A percentile compares a stretch with the other conserved stretches of the same genome.
Evolutionary conservation across 2,329 filamentous ascomycete species (phyloP).

Genomic region (Erysiphe pulchra): DNA sequence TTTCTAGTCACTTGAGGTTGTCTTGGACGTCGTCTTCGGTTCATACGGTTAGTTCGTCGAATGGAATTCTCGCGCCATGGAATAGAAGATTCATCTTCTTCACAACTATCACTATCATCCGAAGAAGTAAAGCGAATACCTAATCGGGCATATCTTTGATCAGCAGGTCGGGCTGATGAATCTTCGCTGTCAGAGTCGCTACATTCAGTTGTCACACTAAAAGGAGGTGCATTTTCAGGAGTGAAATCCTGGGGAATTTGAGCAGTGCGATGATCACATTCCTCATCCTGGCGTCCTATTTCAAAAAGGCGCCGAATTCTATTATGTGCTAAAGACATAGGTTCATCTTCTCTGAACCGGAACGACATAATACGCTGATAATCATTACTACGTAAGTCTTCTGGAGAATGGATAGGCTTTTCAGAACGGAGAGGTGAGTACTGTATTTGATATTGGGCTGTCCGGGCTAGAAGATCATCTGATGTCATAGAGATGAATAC

Average conservation of each 20-base stretch:
- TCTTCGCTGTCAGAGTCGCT: slow-evolving; percentile 30
- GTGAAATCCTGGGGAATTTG: slow-evolving; percentile 32
- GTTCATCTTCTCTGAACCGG: slow-evolving; percentile 25
- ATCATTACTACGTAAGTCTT: slow-evolving; percentile 10
- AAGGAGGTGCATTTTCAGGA: slow-evolving; percentile 18
- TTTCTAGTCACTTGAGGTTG: slow-evolving; percentile 12
- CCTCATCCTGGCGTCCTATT: slow-evolving; percentile 15
- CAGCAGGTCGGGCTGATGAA: slow-evolving; percentile 16
- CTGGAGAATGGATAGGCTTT: slow-evolving; percentile 2
- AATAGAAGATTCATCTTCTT: slow-evolving; percentile 3
- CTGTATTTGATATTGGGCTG: slow-evolving; percentile 49
- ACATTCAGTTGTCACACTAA: slow-evolving; percentile 31
- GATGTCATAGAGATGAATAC: slow-evolving; percentile 74
- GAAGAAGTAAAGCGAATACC: slow-evolving; percentile 20
- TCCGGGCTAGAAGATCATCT: slow-evolving; percentile 47
- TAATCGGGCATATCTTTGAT: slow-evolving; percentile 16
- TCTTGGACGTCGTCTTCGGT: slow-evolving; percentile 2
- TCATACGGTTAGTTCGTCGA: slow-evolving; percentile 1
- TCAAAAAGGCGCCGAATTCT: slow-evolving; percentile 21
- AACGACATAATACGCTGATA: slow-evolving; percentile 22
- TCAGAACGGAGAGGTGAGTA: slow-evolving; percentile 17
- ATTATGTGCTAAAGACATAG: slow-evolving; percentile 19
- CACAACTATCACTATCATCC: slow-evolving; percentile 16
- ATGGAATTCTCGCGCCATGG: slow-evolving; percentile 8
- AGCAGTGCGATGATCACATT: slow-evolving; percentile 20